These are phyloP conservation scores for Escovopsis sp. DNA, from an alignment of 2,329 filamentous ascomycete species.

Conservation along the genomic window DNA sequence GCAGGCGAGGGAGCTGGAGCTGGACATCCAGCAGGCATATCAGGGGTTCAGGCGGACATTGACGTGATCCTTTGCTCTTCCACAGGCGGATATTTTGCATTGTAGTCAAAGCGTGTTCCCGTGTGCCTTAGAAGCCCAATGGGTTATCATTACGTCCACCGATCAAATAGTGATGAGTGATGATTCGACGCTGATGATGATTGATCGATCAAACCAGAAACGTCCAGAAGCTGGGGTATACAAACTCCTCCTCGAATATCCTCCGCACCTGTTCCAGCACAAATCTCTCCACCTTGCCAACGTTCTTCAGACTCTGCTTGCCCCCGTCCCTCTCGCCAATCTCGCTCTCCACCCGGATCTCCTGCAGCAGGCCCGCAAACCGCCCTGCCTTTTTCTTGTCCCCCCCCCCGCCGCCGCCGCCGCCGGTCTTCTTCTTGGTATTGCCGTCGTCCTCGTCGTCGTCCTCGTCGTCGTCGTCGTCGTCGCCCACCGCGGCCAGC, in stretches of 20 bases:
- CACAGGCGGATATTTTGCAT: background rate
- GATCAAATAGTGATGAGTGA: no score
- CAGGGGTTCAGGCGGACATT: constrained; percentile 80
- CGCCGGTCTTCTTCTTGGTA: no score
- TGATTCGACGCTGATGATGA: no score
- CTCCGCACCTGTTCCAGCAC: constrained; percentile 89
- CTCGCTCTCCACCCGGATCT: constrained; percentile 93
- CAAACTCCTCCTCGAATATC: constrained; percentile 97
- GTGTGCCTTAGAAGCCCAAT: no score
- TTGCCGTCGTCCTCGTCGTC: constrained; percentile 4
- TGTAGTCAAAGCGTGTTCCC: no score
- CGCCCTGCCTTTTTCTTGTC: constrained; percentile 14
- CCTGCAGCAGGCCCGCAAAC: constrained; percentile 68
- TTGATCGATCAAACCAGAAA: constrained; percentile 55
- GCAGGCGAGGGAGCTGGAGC: constrained; percentile 74
- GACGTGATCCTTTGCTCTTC: constrained; percentile 24
- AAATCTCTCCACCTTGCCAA: constrained; percentile 96
- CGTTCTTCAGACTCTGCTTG: constrained; percentile 93
- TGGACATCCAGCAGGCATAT: constrained; percentile 91
- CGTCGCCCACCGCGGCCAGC: constrained; percentile 48
- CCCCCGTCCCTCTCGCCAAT: constrained; percentile 85
- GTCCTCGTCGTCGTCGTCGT: constrained; percentile 16
- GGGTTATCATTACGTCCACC: no score
- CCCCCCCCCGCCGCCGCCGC: no score
- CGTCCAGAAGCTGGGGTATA: constrained; percentile 97